Base-by-base conservation (phyloP, 202 grass and related monocot species). In the Miscanthus sacchariflorus region DNA sequence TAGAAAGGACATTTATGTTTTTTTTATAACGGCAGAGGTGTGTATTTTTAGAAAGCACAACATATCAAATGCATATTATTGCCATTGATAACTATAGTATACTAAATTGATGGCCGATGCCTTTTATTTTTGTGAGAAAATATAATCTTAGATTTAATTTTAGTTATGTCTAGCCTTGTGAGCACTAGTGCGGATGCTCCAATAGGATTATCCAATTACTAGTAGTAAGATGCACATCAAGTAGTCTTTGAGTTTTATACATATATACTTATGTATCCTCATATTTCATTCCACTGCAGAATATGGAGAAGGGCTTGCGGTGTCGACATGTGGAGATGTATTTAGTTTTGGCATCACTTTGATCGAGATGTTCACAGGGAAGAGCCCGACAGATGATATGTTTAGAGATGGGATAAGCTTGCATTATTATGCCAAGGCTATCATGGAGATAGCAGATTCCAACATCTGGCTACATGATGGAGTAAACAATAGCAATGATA, bases 361-460 rank as follows among this genome's bases (percentile, higher is more conserved):
- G 65, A 48, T 92, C 2, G 38, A 87, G 68, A 61, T 90, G 73
- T 90, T 92, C 73, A 92, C 80, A 36, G 84, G 80, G 49, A 87
- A 72, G 56, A 75, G 11, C 33, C 87, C 91, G 0, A 46, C 58
- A 12, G 80, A 92, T 2, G 68, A 81, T 61, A 83, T 81, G 81
- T 90, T 92, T 18, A 52, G 27, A 90, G 86, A 88, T 88, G 86
- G 86, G 58, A 35, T 59, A 44, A 83, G 45, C 74, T 38, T 90
- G 76, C 80, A 69, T 58, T 80, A 61, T 67, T 86, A 73, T 63
- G 79, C 49, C 3, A 77, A 66, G n/a, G 28, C 28, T 30, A 46
- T 83, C 45, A 87, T 80, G 72, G 56, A 89, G 13, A 80, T 89
- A 44, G 43, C 70, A 82, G 79, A 92, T 70, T n/a, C 18, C 33